Evolutionary conservation across 2,329 filamentous ascomycete species (phyloP).

Genomic region (Cladobotryum protrusum): DNA sequence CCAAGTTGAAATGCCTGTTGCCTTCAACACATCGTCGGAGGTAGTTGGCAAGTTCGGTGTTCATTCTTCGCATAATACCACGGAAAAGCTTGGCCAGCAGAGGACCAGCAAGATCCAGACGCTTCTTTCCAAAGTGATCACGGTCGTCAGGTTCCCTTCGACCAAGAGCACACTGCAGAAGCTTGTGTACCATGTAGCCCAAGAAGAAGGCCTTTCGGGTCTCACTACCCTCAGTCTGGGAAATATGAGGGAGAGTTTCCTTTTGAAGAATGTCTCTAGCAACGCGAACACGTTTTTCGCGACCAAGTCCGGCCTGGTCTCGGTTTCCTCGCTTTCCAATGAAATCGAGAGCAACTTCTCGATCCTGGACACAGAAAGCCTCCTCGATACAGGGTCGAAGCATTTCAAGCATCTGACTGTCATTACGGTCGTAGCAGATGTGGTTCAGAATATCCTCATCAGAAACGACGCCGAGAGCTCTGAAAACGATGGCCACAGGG

Average conservation of each 20-base stretch:
- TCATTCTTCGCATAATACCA: slow-evolving; percentile 82
- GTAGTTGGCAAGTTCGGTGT: slow-evolving; percentile 83
- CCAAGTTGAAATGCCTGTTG: slow-evolving; percentile 82
- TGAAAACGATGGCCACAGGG: slow-evolving; percentile 91
- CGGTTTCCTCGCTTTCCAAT: slow-evolving; percentile 85
- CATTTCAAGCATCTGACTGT: slow-evolving; percentile 97
- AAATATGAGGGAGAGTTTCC: slow-evolving; percentile 94
- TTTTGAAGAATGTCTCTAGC: slow-evolving; percentile 94
- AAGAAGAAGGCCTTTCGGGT: slow-evolving; percentile 97
- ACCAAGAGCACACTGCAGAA: slow-evolving; percentile 88
- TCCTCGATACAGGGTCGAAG: slow-evolving; percentile 96
- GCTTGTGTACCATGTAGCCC: slow-evolving; percentile 96
- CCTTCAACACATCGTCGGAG: slow-evolving; percentile 88
- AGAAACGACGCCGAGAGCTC: slow-evolving; percentile 89
- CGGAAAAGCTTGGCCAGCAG: slow-evolving; percentile 95
- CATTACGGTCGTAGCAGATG: slow-evolving; percentile 91
- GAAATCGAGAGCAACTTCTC: slow-evolving; percentile 88
- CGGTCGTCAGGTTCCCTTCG: slow-evolving; percentile 92
- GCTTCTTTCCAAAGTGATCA: slow-evolving; percentile 99
- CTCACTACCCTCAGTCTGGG: slow-evolving; percentile 88
- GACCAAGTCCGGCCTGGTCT: slow-evolving; percentile 55
- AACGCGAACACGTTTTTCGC: slow-evolving; percentile 85
- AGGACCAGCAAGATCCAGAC: slow-evolving; percentile 88
- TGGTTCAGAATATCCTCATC: slow-evolving; percentile 98
- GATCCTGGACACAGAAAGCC: slow-evolving; percentile 91